Conservation (phyloP, 371 early-diverging fungal species). For the Mucor saturninus region DNA sequence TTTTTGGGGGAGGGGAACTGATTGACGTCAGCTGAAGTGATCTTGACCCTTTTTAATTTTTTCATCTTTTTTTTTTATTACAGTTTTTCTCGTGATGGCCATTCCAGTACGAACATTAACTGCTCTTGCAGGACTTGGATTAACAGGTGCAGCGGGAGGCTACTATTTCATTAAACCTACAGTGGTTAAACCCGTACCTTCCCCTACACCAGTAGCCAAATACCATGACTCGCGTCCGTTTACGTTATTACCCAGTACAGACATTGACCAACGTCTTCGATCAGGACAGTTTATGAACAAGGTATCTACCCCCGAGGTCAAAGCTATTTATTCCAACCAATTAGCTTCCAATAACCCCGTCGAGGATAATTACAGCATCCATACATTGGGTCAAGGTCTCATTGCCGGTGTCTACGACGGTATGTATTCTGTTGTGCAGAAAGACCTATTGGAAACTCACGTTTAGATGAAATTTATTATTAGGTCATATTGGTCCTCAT, state of each 20-base stretch:
- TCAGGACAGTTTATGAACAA: slow-evolving; percentile 37
- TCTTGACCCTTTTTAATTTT: background rate
- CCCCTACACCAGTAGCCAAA: slow-evolving; percentile 3
- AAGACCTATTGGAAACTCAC: background rate
- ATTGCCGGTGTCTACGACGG: slow-evolving; percentile 60
- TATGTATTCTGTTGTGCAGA: background rate
- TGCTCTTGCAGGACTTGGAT: slow-evolving; percentile 28
- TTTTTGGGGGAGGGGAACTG: too few species aligned
- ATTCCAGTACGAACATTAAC: slow-evolving; percentile 33
- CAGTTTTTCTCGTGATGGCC: slow-evolving; percentile 14
- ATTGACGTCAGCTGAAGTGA: background rate
- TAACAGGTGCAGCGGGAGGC: slow-evolving; percentile 35
- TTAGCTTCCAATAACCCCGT: slow-evolving; percentile 51
- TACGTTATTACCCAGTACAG: slow-evolving; percentile 29
- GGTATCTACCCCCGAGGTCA: slow-evolving; percentile 23
- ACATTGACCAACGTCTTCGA: slow-evolving; percentile 38
- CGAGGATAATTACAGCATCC: slow-evolving; percentile 51
- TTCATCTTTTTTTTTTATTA: background rate
- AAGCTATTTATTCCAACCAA: slow-evolving; percentile 44
- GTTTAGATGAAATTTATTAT: too few species aligned
- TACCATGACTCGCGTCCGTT: slow-evolving; percentile 42
- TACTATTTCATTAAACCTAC: slow-evolving; percentile 25
- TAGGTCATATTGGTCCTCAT: slow-evolving; percentile 53
- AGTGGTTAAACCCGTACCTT: background rate
- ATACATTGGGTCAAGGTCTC: slow-evolving; percentile 31